Percentiles rank a stretch among this genome's conserved stretches.
These are phyloP conservation scores for Colletotrichum higginsianum DNA, from an alignment of 2,329 filamentous ascomycete species.

Conservation along the genomic window DNA sequence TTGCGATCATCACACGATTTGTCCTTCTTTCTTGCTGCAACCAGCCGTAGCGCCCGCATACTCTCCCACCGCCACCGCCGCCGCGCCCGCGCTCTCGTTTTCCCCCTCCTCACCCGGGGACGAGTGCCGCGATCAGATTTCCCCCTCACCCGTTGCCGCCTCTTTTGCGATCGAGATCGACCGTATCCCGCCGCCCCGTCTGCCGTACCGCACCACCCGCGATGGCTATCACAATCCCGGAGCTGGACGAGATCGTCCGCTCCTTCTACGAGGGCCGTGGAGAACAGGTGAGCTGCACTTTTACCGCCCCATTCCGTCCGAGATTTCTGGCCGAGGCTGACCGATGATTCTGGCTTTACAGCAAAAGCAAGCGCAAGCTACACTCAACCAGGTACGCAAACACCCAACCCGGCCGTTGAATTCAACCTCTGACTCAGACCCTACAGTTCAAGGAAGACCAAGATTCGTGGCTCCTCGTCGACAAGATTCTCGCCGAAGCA, in stretches of 20 bases:
- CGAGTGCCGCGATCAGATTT: constrained; percentile 34
- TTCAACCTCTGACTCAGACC: constrained; percentile 47
- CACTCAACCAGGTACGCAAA: constrained; percentile 86
- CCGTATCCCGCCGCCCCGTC: constrained; percentile 49
- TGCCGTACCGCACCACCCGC: constrained; percentile 54
- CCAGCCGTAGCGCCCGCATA: constrained; percentile 17
- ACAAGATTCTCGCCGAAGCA: constrained; percentile 95
- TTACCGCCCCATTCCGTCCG: constrained; percentile 29
- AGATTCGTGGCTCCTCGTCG: constrained; percentile 97
- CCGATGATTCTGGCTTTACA: constrained; percentile 62
- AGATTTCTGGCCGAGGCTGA: constrained; percentile 52
- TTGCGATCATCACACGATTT: constrained; percentile 9
- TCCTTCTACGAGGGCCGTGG: constrained; percentile 98
- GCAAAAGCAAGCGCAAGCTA: constrained; percentile 97
- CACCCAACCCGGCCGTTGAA: constrained; percentile 38
- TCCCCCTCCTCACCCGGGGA: constrained; percentile 43
- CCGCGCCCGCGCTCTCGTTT: constrained; percentile 45
- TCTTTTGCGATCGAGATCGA: constrained; percentile 43
- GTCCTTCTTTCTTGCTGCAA: constrained; percentile 6
- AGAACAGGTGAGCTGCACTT: constrained; percentile 77
- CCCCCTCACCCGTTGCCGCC: constrained; percentile 36
- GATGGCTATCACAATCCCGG: constrained; percentile 84
- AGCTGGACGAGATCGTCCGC: constrained; percentile 96
- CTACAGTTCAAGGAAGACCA: constrained; percentile 97
- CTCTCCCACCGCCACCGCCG: constrained; percentile 5